phyloP scores from a whole-genome alignment of 208 protist species.

The Wallacemonas sp. region DNA sequence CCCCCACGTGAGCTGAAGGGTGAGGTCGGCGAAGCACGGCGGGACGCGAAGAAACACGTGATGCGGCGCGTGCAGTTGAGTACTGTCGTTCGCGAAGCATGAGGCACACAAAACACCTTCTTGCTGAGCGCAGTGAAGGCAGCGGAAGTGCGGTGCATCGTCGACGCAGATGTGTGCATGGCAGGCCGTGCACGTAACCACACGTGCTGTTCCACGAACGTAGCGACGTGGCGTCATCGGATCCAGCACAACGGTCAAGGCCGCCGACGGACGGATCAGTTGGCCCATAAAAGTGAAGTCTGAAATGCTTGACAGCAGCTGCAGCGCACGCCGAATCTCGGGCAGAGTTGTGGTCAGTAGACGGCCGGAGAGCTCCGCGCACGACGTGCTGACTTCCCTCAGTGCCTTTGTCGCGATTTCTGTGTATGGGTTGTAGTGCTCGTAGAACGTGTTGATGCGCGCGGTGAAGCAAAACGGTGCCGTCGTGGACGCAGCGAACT shows the following conservation, averaged over 20 bases:
- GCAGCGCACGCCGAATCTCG: slow-evolving; percentile 23
- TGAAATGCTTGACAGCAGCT: slow-evolving; percentile 22
- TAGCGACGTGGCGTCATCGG: slow-evolving; percentile 52
- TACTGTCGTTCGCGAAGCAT: slow-evolving; percentile 25
- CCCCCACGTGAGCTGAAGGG: slow-evolving; percentile 65
- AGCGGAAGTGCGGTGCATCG: slow-evolving; percentile 54
- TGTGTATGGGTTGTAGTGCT: slow-evolving; percentile 35
- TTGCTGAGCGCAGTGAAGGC: slow-evolving; percentile 64
- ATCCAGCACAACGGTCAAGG: slow-evolving; percentile 47
- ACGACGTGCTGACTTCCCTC: slow-evolving; percentile 25
- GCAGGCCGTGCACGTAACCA: slow-evolving; percentile 59
- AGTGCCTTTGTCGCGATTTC: slow-evolving; percentile 39
- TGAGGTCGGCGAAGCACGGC: slow-evolving; percentile 23
- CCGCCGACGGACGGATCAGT: slow-evolving; percentile 53
- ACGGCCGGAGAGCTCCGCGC: slow-evolving; percentile 39
- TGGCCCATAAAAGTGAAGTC: slow-evolving; percentile 55
- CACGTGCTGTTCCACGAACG: slow-evolving; percentile 25
- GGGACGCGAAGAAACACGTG: slow-evolving; percentile 13
- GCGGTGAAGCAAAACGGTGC: slow-evolving; percentile 64
- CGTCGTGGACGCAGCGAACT: slow-evolving; percentile 28
- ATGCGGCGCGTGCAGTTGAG: background rate
- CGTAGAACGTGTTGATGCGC: slow-evolving; percentile 41
- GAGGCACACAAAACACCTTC: slow-evolving; percentile 29
- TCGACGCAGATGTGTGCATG: slow-evolving; percentile 43
- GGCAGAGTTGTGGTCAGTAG: slow-evolving; percentile 32